Conservation (phyloP, 768 basidiomycete species). For the Podaxis sp. region DNA sequence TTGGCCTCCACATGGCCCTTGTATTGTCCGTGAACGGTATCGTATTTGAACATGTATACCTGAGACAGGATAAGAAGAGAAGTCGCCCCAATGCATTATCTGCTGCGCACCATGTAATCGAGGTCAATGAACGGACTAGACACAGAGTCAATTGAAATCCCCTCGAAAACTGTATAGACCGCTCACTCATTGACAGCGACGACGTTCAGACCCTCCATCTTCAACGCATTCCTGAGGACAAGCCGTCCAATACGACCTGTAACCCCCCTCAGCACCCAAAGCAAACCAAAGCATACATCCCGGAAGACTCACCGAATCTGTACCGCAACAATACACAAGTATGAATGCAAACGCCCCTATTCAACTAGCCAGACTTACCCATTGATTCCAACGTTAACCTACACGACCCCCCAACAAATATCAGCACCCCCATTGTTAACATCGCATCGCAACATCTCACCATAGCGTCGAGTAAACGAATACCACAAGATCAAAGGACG, state of each 20-base stretch:
- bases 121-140: constrained; percentile 88
- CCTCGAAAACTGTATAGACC: neutral
- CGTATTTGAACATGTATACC: constrained; percentile 96
- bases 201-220: constrained; percentile 65
- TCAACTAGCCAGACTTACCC: neutral
- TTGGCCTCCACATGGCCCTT: constrained; percentile 71
- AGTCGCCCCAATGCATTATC: too few relatives aligned
- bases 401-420: too few relatives aligned
- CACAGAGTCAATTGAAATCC: neutral
- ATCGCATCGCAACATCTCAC: too few relatives aligned
- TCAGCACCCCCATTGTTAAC: neutral
- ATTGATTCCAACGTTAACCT: constrained; percentile 10
- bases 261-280: neutral
- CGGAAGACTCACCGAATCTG: constrained; percentile 63
- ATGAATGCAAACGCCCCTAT: neutral
- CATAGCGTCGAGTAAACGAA: too few relatives aligned
- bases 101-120: constrained; percentile 74
- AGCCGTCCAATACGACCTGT: constrained; percentile 96
- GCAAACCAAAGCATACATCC: neutral
- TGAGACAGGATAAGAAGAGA: constrained; percentile 22
- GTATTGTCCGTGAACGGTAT: constrained; percentile 83
- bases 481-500: too few relatives aligned
- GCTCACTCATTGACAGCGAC: constrained; percentile 89
- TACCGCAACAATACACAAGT: neutral
- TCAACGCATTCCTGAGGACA: constrained; percentile 86